Base-by-base conservation (phyloP, 2,329 filamentous ascomycete genomes). In the Fusarium poae region DNA sequence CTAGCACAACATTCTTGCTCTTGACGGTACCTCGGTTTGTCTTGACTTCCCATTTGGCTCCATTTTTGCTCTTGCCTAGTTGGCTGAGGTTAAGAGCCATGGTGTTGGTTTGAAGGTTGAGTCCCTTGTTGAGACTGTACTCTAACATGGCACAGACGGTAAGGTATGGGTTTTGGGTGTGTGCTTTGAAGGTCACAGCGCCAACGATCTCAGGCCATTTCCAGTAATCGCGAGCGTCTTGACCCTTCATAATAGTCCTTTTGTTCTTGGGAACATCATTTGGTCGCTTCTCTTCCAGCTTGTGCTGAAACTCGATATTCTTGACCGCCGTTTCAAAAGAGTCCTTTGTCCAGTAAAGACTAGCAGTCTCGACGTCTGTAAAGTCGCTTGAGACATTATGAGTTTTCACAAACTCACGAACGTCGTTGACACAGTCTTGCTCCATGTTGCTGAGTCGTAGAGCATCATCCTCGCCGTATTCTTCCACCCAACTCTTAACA, bases 291-390 rank as follows among this genome's bases (percentile, higher is more conserved):
- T 67, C 40, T 5, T 62, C 63, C 3, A 67, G 15, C 0, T 56
- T 29, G 23, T 67, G 49, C 42, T 62, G 57, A n/a, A 67, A 57
- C 20, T 67, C 45, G 11, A 67, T 57, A 12, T 46, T 51, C 15
- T 57, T 16, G 8, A 67, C 35, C 23, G 62, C 63, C 7, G 43
- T 43, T 12, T 67, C 64, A 11, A 67, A 67, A 1, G 63, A 29
- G n/a, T 62, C 62, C 12, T 46, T 65, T 15, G 62, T 67, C 63
- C 63, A 67, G 23, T 62, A 67, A 11, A 67, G n/a, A 52, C 56
- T 62, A 0, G 49, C 63, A 1, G 56, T 67, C 27, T 67, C 63
- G 1, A 67, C 63, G 0, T 67, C 63, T 1, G 63, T 67, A n/a
- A 67, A 67, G 2, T 67, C 63, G 15, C 63, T 67, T 1, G 63